Base-by-base conservation (phyloP, 2,329 filamentous ascomycete genomes). In the Neurospora sp. region DNA sequence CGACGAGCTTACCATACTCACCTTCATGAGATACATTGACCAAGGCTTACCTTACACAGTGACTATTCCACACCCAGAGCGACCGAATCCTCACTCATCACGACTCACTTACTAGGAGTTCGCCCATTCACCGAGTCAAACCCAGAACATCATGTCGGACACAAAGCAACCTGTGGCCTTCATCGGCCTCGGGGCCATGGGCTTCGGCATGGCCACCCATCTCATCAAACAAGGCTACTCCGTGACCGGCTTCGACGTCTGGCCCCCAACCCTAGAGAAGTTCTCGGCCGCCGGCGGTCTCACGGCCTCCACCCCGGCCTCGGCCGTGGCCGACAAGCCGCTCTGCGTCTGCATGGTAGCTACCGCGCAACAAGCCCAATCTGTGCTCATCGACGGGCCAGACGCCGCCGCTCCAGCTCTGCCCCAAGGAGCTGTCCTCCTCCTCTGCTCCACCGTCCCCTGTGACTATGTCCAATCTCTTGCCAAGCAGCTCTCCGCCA, bases 111-210 rank as follows among this genome's bases (percentile, higher is more conserved):
- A 10, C 52, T 62, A 1, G 23, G 23, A 62, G 3, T 28, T 8
- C 8, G 23, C 1, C 52, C 52, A 62, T 33, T 23, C 13, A 17
- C 19, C 23, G 8, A 62, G 3, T 62, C 52, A 33, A 62, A 4
- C 52, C 5, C 11, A 52, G 0, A 28, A 62, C 23, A 76, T 67
- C 69, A 80, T 79, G 75, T 70, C 78, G 19, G 71, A 76, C 67
- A 19, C 73, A 7, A 83, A 82, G 72, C 78, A 79, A 4, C 76
- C 78, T 4, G 74, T 91, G 69, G 86, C 87, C 73, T 92, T 93
- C 80, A 89, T 91, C 73, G 91, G 91, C 82, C 89, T 93, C 3
- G 91, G 91, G 70, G 91, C 91, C 79, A 93, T 93, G 91, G 91
- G 91, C 77, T 91, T 92, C 78, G 91, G 91, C 77, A 93, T 93